Evolutionary conservation across 2,329 filamentous ascomycete species (phyloP), one percentile per base, ranked within the genome.

Genomic region (Orbilia javanica): DNA sequence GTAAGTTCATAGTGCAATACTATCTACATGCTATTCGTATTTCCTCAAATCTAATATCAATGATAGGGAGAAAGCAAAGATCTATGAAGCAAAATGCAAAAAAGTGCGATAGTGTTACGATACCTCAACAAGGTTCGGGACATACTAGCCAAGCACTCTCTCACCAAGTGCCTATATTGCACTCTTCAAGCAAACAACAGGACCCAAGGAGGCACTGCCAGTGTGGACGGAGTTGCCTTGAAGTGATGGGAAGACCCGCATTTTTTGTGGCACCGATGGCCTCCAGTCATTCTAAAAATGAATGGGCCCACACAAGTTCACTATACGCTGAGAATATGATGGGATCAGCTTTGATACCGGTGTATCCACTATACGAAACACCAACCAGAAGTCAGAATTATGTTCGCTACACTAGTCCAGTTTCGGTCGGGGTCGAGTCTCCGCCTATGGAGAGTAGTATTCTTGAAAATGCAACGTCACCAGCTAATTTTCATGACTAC

Each of bases 1-100:
- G 93, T 96, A 88, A 84, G 90, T 88, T 48, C 13, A 44, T 44
- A 4, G n/a, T 15, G 7, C 20, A 31, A 3, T 1, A 31, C 25
- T 20, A 15, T 15, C 0, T 31, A 4, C 46, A 31, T 3, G 4
- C 18, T 13, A 8, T 6, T 60, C 8, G 3, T 18, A 60, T 18
- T n/a, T n/a, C n/a, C n/a, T 29, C 34, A 55, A 15, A n/a, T 2
- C 25, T 5, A 31, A 34, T 6, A 8, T 25, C 10, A 2, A 20
- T 20, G 7, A 15, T 15, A 60, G 53, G 53, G 0, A 60, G 34
- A 13, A 60, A 60, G n/a, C 25, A 60, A 25, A 60, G n/a, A 22
- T 39, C 52, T 25, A 39, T 60, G 1, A 42, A 60, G 4, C 18
- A 60, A n/a, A 18, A 15, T 10, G 20, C 53, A 1, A 39, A 22